Percentiles rank a stretch among this genome's conserved stretches.
These are phyloP conservation scores for Emmonsia crescens DNA, from an alignment of 2,329 filamentous ascomycete species.

Conservation along the genomic window DNA sequence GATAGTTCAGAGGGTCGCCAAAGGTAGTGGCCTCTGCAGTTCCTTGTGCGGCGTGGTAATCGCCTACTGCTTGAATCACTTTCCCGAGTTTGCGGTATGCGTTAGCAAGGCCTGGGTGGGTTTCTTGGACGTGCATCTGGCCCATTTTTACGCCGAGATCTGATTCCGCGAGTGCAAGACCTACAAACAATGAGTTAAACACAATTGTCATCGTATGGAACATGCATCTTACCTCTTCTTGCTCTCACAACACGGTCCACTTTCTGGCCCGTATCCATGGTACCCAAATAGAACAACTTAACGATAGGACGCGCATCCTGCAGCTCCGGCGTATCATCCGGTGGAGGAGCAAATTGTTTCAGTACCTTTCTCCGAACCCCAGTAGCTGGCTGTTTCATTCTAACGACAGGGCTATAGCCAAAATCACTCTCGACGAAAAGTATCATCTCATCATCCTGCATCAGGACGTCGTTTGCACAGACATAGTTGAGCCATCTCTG, in stretches of 20 bases:
- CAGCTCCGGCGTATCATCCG: slow-evolving; percentile 92
- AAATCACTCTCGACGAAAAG: slow-evolving; percentile 99
- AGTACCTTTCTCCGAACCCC: slow-evolving; percentile 89
- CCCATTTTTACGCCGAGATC: slow-evolving; percentile 88
- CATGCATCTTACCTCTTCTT: slow-evolving; percentile 59
- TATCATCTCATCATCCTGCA: slow-evolving; percentile 92
- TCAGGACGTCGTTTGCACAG: slow-evolving; percentile 81
- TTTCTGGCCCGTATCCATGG: slow-evolving; percentile 96
- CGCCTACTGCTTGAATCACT: slow-evolving; percentile 82
- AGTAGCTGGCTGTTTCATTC: slow-evolving; percentile 93
- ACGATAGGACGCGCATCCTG: slow-evolving; percentile 81
- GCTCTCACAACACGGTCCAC: slow-evolving; percentile 89
- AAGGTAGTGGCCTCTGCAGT: slow-evolving; percentile 93
- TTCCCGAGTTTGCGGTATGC: slow-evolving; percentile 94
- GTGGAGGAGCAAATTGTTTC: slow-evolving; percentile 95
- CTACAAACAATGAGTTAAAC: slow-evolving; percentile 37
- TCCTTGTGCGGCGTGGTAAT: slow-evolving; percentile 91
- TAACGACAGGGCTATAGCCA: slow-evolving; percentile 89
- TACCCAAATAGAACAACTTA: slow-evolving; percentile 88
- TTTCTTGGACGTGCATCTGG: slow-evolving; percentile 79
- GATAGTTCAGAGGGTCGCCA: slow-evolving; percentile 86
- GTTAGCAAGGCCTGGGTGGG: slow-evolving; percentile 73
- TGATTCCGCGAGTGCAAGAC: slow-evolving; percentile 79
- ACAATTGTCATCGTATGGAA: slow-evolving; percentile 4
- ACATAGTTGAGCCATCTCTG: slow-evolving; percentile 94